Percentiles rank a stretch among this genome's conserved stretches.
These are phyloP conservation scores for Xylaria sp. DNA, from an alignment of 2,329 filamentous ascomycete genomes.

Conservation along the genomic window DNA sequence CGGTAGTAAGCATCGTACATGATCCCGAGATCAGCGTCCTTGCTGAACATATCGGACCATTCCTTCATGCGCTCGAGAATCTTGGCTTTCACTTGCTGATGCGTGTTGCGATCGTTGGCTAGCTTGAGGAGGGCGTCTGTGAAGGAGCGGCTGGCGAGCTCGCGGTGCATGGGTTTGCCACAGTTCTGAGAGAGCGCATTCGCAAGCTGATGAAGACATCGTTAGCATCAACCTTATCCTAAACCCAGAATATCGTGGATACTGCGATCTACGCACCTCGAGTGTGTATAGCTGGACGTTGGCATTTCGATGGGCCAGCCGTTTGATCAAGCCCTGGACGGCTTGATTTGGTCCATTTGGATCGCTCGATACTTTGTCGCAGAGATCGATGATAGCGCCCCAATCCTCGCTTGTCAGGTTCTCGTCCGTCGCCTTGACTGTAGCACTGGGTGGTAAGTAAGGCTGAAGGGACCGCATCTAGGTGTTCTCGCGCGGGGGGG, in stretches of 20 bases:
- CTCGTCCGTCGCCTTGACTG: constrained; percentile 88
- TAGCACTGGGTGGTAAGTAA: constrained; percentile 12
- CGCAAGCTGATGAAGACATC: constrained; percentile 63
- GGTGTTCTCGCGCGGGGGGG: constrained; percentile 1
- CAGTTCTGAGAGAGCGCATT: constrained; percentile 94
- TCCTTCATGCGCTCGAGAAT: constrained; percentile 96
- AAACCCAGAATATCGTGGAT: neutral
- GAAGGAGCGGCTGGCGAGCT: constrained; percentile 88
- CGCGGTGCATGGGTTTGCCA: constrained; percentile 82
- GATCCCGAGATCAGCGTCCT: constrained; percentile 89
- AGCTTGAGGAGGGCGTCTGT: constrained; percentile 92
- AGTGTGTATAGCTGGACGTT: constrained; percentile 96
- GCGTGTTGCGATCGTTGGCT: constrained; percentile 92
- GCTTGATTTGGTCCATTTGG: constrained; percentile 75
- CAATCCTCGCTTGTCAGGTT: constrained; percentile 86
- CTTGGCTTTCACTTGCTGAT: constrained; percentile 95
- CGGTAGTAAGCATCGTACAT: constrained; percentile 95
- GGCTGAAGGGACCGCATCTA: constrained; percentile 21
- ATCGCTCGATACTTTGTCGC: constrained; percentile 63
- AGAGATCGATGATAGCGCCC: constrained; percentile 68
- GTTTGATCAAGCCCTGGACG: constrained; percentile 88
- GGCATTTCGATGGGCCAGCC: constrained; percentile 89
- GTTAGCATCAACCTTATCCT: neutral
- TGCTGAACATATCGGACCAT: constrained; percentile 93
- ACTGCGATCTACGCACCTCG: constrained; percentile 61